Evolutionary conservation across 352 stramenopile genomes (phyloP), one percentile per base, ranked within the genome.

Genomic region (Albugo candida): DNA sequence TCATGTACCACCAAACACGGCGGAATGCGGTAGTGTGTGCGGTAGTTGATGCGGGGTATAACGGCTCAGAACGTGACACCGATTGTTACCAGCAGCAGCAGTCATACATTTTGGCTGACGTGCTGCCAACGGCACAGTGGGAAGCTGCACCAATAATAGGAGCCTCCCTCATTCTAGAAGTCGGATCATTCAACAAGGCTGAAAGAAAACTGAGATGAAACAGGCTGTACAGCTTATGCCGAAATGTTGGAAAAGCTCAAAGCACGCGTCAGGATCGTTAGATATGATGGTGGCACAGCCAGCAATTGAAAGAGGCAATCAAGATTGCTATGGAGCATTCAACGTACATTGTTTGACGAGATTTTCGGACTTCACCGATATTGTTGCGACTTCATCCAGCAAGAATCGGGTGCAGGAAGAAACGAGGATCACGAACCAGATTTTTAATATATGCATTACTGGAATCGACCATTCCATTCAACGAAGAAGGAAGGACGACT

Each of bases 41-140:
- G 19, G 91, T 97, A 56, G 93, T 93, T 1, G 94, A 99, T 58
- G 83, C 93, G 53, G 84, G 96, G 58, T 85, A 97, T 52, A 93
- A 93, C 31, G 94, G 94, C 20, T 98, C 94, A 8, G 93, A 98
- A 58, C 92, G 97, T 55, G 94, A 99, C 64, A 92, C 97, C 53
- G 93, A 98, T 61, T 99, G 98, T 61, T 99, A n/a, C n/a, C n/a
- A 99, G 60, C 92, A 98, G 59, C 91, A 98, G 54, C 94, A 97
- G 59, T 96, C 86, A 2, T 67, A 82, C 50, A 74, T 92, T 45
- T 89, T 98, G 61, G 89, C 98, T 53, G 81, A 67, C 14, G 55
- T 96, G 31, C 94, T 93, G 3, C 87, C 89, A 10, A 65, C 61
- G 19, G 58, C 63, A 20, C 88, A 94, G 45, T 98, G 93, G 93